These are phyloP conservation scores for Neurospora sp. DNA, from an alignment of 495 filamentous ascomycete species.

Conservation along the genomic window DNA sequence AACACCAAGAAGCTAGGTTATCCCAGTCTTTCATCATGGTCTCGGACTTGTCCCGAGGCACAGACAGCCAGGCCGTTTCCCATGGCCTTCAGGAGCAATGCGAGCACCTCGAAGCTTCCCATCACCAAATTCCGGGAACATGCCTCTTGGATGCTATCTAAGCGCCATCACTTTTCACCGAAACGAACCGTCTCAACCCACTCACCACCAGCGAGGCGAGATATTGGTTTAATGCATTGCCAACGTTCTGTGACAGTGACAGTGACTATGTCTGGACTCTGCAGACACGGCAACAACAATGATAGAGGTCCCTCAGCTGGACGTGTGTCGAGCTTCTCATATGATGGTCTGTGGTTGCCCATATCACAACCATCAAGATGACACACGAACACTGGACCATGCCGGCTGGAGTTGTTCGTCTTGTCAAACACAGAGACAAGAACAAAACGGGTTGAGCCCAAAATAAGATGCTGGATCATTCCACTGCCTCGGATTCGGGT, in stretches of 20 bases:
- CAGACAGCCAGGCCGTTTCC: background rate
- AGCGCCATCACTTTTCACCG: background rate
- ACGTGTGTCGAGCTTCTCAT: background rate
- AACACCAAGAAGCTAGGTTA: background rate
- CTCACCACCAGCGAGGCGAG: background rate
- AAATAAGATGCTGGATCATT: background rate
- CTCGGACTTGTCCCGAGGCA: background rate
- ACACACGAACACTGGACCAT: background rate
- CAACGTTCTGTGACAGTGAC: slow-evolving; percentile 13
- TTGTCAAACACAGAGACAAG: background rate
- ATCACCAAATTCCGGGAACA: background rate
- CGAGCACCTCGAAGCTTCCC: background rate
- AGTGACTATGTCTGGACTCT: slow-evolving; percentile 10
- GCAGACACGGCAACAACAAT: background rate
- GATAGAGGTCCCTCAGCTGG: background rate
- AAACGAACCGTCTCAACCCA: background rate
- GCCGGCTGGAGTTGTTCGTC: background rate
- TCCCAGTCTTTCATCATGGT: background rate
- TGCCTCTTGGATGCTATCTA: background rate
- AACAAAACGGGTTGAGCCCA: background rate
- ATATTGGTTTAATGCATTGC: slow-evolving; percentile 10
- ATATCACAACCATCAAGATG: background rate
- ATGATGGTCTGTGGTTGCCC: background rate
- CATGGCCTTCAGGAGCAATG: background rate
- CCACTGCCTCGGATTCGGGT: background rate